These are phyloP conservation scores for Saksenaea vasiformis DNA, from an alignment of 371 early-diverging fungal species.

Conservation along the genomic window DNA sequence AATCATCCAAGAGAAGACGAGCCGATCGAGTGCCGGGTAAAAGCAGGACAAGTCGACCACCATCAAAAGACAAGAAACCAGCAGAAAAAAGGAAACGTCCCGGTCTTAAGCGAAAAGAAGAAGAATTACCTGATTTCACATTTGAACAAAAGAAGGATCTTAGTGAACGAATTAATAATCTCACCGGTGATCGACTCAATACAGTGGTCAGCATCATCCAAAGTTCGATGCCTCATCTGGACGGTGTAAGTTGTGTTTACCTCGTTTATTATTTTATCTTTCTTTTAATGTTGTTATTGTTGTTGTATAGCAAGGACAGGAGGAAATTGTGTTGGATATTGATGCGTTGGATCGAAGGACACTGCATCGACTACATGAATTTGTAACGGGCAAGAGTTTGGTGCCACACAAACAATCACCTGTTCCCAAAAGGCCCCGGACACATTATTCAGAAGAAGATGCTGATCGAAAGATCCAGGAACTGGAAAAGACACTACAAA, in stretches of 20 bases:
- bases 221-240: slow-evolving; percentile 76
- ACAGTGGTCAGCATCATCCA: slow-evolving; percentile 85
- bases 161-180: slow-evolving; percentile 77
- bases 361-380: slow-evolving; percentile 79
- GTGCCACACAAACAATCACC: slow-evolving; percentile 9
- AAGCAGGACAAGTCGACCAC: slow-evolving; percentile 21
- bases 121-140: slow-evolving; percentile 59
- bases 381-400: slow-evolving; percentile 60
- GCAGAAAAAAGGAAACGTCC: slow-evolving; percentile 24
- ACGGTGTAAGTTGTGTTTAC: slow-evolving; percentile 48
- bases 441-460: slow-evolving; percentile 53
- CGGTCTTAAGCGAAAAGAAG: slow-evolving; percentile 13
- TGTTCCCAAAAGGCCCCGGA: slow-evolving; percentile 33
- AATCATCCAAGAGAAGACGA: slow-evolving; percentile 60
- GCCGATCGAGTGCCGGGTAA: slow-evolving; percentile 32
- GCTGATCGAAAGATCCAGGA: slow-evolving; percentile 61
- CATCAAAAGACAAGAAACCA: slow-evolving; percentile 27
- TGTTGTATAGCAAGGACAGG: slow-evolving; percentile 71
- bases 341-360: slow-evolving; percentile 81
- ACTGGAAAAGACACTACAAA: slow-evolving; percentile 67
- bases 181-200: slow-evolving; percentile 71
- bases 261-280: no score
- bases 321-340: slow-evolving; percentile 94
- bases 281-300: no score
- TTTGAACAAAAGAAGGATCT: slow-evolving; percentile 89